Conservation (phyloP, 2,329 filamentous ascomycete genomes). For the Monosporascus sp. region DNA sequence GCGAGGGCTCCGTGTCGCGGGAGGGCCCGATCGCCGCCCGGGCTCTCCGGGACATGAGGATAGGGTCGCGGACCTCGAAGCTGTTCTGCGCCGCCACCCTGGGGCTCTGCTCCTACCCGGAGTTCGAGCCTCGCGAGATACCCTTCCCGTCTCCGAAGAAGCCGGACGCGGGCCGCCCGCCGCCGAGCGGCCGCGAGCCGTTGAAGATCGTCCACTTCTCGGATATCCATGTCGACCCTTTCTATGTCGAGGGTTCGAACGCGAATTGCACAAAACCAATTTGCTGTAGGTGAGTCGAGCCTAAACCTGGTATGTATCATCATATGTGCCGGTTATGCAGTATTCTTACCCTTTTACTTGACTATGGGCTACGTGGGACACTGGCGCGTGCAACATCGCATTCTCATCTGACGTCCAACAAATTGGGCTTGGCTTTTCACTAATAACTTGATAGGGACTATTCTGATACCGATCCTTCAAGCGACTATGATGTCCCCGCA, state of each 20-base stretch:
- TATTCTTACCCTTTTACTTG: too few species aligned
- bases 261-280: slow-evolving; percentile 53
- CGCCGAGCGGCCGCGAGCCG: slow-evolving; percentile 38
- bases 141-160: slow-evolving; percentile 38
- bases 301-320: background rate
- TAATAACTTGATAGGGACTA: slow-evolving; percentile 32
- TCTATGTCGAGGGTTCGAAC: slow-evolving; percentile 48
- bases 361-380: too few species aligned
- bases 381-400: too few species aligned
- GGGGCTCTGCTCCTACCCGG: slow-evolving; percentile 47
- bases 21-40: slow-evolving; percentile 50
- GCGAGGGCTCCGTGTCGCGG: slow-evolving; percentile 42
- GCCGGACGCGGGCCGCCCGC: slow-evolving; percentile 24
- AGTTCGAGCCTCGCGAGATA: slow-evolving; percentile 36
- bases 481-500: slow-evolving; percentile 42
- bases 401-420: background rate
- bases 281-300: slow-evolving; percentile 43
- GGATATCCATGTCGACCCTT: slow-evolving; percentile 53
- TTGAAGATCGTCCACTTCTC: slow-evolving; percentile 54
- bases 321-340: too few species aligned
- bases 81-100: slow-evolving; percentile 48
- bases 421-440: background rate
- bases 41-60: slow-evolving; percentile 38
- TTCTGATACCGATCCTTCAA: slow-evolving; percentile 39
- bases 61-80: slow-evolving; percentile 44